These are phyloP conservation scores for Inga leiocalycina DNA, from an alignment of 306 rosid species.

Conservation along the genomic window DNA sequence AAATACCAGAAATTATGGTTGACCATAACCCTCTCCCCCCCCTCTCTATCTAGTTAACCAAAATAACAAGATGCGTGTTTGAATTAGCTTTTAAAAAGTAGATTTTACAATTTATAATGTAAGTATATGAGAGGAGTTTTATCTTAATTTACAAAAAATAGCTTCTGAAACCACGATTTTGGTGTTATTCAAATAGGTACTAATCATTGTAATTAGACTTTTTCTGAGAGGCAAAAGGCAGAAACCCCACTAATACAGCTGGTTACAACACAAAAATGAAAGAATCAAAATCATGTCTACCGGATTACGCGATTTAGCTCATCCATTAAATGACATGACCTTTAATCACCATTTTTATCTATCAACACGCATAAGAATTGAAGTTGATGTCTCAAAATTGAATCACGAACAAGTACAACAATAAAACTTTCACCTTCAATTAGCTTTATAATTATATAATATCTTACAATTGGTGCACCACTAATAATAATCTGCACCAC, in stretches of 20 bases:
- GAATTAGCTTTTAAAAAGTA: too few relatives aligned
- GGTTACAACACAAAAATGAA: slow-evolving; percentile 70
- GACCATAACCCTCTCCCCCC: slow-evolving; percentile 37
- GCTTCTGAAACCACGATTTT: too few relatives aligned
- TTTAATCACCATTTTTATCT: slow-evolving; percentile 38
- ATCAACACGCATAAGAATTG: slow-evolving; percentile 35
- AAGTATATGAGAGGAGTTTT: too few relatives aligned
- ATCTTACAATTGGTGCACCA: slow-evolving; percentile 69
- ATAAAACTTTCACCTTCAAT: slow-evolving; percentile 44
- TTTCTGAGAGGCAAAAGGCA: slow-evolving; percentile 27
- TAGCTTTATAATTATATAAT: slow-evolving; percentile 42
- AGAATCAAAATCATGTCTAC: slow-evolving; percentile 59
- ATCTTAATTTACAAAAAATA: too few relatives aligned
- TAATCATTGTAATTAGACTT: slow-evolving; percentile 65
- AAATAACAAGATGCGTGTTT: not conserved
- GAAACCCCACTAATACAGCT: slow-evolving; percentile 87
- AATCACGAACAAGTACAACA: not conserved
- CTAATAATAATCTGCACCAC: slow-evolving; percentile 59
- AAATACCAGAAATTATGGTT: slow-evolving; percentile 58
- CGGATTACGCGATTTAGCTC: slow-evolving; percentile 59
- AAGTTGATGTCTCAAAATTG: slow-evolving; percentile 33
- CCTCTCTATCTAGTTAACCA: slow-evolving; percentile 31
- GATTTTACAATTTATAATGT: too few relatives aligned
- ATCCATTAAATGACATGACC: slow-evolving; percentile 63
- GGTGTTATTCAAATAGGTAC: slow-evolving; percentile 3